Conservation (phyloP, 208 protist genomes). For the Crithidia sp. region DNA sequence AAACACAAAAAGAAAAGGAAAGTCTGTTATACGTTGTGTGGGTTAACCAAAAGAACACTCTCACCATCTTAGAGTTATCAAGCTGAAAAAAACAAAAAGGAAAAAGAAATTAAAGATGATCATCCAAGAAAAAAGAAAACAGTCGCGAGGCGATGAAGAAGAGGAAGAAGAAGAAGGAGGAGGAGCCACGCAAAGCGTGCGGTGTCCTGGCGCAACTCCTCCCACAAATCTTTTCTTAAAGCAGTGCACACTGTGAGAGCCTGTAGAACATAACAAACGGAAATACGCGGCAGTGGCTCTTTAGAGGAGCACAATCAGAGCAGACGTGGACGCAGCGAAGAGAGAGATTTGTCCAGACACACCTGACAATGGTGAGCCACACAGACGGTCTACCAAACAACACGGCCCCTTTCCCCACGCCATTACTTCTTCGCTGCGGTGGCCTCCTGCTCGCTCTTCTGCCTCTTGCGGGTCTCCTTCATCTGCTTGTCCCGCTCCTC, state of each 20-base stretch:
- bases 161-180: not conserved
- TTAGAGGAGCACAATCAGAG: too few species aligned
- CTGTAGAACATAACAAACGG: not conserved
- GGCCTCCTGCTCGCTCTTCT: slow-evolving; percentile 33
- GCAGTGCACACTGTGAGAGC: too few species aligned
- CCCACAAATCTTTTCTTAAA: too few species aligned
- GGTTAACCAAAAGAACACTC: not conserved
- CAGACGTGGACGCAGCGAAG: too few species aligned
- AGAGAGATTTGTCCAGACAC: too few species aligned
- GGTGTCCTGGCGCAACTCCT: too few species aligned
- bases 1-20: not conserved
- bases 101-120: not conserved
- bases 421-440: slow-evolving; percentile 19
- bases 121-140: not conserved
- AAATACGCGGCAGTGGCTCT: not conserved
- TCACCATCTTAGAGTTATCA: slow-evolving; percentile 5
- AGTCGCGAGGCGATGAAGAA: not conserved
- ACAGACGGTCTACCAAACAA: too few species aligned
- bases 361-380: too few species aligned
- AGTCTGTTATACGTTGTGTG: slow-evolving; percentile 12
- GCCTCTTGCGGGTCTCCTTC: slow-evolving; percentile 32
- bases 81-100: not conserved
- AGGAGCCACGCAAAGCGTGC: not conserved
- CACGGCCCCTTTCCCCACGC: not conserved
- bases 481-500: slow-evolving; percentile 44